Percentiles rank a stretch among this genome's conserved stretches.
phyloP scores from a whole-genome alignment of 495 filamentous ascomycete genomes.

The Darksidea phi region DNA sequence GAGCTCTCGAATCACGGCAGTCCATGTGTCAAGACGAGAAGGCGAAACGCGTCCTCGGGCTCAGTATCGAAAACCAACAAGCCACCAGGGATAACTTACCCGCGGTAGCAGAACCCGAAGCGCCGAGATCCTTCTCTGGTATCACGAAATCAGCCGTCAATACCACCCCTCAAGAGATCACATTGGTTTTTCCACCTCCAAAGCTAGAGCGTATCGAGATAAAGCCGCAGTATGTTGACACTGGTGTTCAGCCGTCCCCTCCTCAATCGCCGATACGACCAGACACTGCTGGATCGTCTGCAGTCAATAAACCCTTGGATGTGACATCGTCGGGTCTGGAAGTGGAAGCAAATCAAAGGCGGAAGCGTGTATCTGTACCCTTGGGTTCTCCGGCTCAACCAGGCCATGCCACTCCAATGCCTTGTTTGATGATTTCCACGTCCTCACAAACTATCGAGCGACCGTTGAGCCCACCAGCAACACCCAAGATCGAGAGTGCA shows the following conservation, averaged over 20 bases:
- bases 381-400: slow-evolving; percentile 39
- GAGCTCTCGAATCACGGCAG: slow-evolving; percentile 40
- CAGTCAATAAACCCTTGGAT: slow-evolving; percentile 10
- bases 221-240: slow-evolving; percentile 59
- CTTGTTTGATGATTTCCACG: slow-evolving; percentile 63
- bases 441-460: slow-evolving; percentile 70
- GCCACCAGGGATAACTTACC: slow-evolving; percentile 19
- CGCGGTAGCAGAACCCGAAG: slow-evolving; percentile 13
- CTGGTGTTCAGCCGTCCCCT: slow-evolving; percentile 78
- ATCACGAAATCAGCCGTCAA: slow-evolving; percentile 9
- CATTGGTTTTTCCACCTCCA: slow-evolving; percentile 26
- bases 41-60: slow-evolving; percentile 45
- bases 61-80: slow-evolving; percentile 28
- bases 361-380: slow-evolving; percentile 58
- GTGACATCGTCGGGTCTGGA: slow-evolving; percentile 49
- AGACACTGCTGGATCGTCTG: slow-evolving; percentile 4
- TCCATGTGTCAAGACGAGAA: slow-evolving; percentile 42
- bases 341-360: slow-evolving; percentile 68
- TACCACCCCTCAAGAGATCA: slow-evolving; percentile 13
- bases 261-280: slow-evolving; percentile 66
- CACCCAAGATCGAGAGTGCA: slow-evolving; percentile 50
- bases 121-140: slow-evolving; percentile 9
- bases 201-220: slow-evolving; percentile 4
- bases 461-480: slow-evolving; percentile 66
- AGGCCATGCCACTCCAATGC: neutral